Conservation (phyloP, 2,329 filamentous ascomycete species). For the Fusarium sp. region DNA sequence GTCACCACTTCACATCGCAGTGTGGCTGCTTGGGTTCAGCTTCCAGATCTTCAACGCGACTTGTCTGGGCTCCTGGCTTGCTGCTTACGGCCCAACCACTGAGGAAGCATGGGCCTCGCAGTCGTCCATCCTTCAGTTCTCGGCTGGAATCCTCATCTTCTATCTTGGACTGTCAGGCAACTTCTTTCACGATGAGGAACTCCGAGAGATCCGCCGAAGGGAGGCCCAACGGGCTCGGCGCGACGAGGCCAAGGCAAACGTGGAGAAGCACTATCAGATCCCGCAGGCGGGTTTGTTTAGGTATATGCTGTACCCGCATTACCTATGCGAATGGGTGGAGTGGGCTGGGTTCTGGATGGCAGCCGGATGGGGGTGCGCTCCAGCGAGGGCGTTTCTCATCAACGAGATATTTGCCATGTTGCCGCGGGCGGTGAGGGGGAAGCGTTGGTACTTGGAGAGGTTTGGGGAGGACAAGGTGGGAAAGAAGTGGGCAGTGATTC, state of each 20-base stretch:
- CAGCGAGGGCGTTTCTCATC: conserved; percentile 83
- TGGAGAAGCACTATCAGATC: conserved; percentile 86
- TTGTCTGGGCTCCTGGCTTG: conserved; percentile 83
- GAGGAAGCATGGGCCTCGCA: conserved; percentile 60
- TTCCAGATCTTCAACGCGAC: conserved; percentile 89
- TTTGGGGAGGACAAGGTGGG: conserved; percentile 89
- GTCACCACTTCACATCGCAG: conserved; percentile 82
- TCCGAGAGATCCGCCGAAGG: conserved; percentile 85
- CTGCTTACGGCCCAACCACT: conserved; percentile 80
- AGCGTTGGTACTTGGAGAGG: conserved; percentile 86
- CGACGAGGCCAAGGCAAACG: conserved; percentile 47
- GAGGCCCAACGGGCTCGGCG: conserved; percentile 64
- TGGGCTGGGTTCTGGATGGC: conserved; percentile 91
- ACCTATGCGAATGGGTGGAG: conserved; percentile 96
- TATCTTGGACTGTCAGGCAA: conserved; percentile 81
- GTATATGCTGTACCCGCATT: conserved; percentile 90
- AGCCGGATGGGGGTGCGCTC: conserved; percentile 74
- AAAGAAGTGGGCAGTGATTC: conserved; percentile 77
- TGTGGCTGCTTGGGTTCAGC: conserved; percentile 71
- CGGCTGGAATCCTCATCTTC: conserved; percentile 79
- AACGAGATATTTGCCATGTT: conserved; percentile 94
- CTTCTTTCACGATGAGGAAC: conserved; percentile 88
- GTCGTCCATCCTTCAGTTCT: conserved; percentile 61
- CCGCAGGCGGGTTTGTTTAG: conserved; percentile 86
- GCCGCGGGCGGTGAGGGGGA: conserved; percentile 84